These are phyloP conservation scores for Pyricularia sp. DNA, from an alignment of 2,329 filamentous ascomycete genomes.

Conservation along the genomic window DNA sequence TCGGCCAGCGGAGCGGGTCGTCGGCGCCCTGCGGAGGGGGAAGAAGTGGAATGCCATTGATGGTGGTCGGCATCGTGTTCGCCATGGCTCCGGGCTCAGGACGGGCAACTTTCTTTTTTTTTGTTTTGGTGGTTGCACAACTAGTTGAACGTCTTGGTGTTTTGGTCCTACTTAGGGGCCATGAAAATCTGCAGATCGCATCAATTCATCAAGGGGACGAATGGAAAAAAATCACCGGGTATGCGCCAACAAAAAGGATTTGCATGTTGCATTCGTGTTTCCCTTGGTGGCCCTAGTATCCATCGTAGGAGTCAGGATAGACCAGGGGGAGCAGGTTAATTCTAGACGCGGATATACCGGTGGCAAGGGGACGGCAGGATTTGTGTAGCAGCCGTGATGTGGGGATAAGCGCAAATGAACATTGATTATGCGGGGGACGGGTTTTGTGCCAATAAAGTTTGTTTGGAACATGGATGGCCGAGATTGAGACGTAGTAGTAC, in stretches of 20 bases:
- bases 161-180: background rate
- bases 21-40: background rate
- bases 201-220: background rate
- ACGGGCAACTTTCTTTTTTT: background rate
- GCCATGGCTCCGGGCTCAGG: background rate
- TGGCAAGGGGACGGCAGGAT: background rate
- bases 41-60: background rate
- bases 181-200: background rate
- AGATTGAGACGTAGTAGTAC: too few species aligned
- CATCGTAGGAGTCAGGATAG: too few species aligned
- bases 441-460: too few species aligned
- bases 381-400: background rate
- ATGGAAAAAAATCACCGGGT: background rate
- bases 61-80: background rate
- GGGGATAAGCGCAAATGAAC: background rate
- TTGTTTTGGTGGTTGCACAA: background rate
- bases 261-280: background rate
- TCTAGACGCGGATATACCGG: too few species aligned
- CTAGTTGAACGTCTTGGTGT: background rate
- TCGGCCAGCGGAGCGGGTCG: constrained; percentile 7
- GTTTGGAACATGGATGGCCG: too few species aligned
- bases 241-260: background rate
- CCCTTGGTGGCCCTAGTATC: background rate
- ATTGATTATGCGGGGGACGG: too few species aligned
- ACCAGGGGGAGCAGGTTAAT: too few species aligned